These are phyloP conservation scores for Asclepias syriaca DNA, from an alignment of 257 asterid genomes.

Conservation along the genomic window DNA sequence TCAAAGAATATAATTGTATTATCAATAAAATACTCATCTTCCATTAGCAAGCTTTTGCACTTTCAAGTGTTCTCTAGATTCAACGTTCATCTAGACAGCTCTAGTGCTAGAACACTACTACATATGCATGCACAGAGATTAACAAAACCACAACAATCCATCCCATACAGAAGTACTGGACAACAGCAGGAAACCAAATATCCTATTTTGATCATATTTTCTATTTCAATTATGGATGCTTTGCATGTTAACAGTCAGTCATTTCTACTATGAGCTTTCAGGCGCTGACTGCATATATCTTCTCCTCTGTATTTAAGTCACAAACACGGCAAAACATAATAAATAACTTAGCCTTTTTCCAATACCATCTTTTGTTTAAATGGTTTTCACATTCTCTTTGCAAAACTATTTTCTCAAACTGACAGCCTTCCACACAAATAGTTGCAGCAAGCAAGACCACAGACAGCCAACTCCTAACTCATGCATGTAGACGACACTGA, in stretches of 20 bases:
- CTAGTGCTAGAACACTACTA: no score
- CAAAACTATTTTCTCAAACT: not conserved
- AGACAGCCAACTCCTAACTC: no score
- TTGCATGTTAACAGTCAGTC: not conserved
- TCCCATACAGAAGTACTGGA: not conserved
- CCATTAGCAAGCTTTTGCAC: not conserved
- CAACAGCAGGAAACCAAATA: not conserved
- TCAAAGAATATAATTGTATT: constrained; percentile 5
- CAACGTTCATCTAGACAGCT: no score
- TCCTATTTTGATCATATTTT: not conserved
- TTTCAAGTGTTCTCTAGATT: no score
- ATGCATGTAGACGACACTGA: no score
- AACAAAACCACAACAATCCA: not conserved
- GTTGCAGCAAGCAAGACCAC: not conserved
- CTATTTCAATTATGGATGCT: not conserved
- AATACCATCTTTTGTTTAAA: no score
- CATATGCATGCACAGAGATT: no score
- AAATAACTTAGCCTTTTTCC: not conserved
- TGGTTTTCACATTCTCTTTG: not conserved
- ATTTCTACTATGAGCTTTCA: not conserved
- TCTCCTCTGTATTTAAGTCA: not conserved
- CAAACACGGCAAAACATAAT: not conserved
- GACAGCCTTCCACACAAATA: not conserved
- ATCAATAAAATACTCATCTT: constrained; percentile 7
- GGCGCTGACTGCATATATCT: not conserved